phyloP scores from a whole-genome alignment of 2,329 filamentous ascomycete genomes.

The Cryphonectria carpinicola region DNA sequence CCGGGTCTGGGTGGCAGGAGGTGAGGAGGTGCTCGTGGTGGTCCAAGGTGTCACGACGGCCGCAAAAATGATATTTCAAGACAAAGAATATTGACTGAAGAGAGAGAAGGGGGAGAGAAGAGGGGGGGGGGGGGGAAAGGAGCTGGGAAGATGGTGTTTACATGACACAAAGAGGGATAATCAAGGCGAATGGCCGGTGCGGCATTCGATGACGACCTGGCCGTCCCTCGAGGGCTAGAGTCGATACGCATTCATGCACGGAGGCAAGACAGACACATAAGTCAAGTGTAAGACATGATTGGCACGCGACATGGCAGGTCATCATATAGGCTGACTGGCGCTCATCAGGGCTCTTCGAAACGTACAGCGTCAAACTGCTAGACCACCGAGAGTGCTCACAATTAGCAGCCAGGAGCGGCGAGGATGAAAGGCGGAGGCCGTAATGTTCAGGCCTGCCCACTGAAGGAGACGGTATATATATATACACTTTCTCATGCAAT shows the following conservation, averaged over 20 bases:
- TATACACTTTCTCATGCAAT: slow-evolving; percentile 14
- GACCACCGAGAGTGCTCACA: not conserved
- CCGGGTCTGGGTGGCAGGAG: slow-evolving; percentile 59
- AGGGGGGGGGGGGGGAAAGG: too few species aligned
- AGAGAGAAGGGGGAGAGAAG: too few species aligned
- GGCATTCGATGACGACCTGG: not conserved
- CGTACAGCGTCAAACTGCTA: not conserved
- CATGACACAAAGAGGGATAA: not conserved
- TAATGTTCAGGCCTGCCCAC: not conserved
- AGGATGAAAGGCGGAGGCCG: not conserved
- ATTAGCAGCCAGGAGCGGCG: not conserved
- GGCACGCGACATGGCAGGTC: slow-evolving; percentile 6
- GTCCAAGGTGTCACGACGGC: not conserved
- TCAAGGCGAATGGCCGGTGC: not conserved
- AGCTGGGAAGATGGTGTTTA: not conserved
- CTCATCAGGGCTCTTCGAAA: slow-evolving; percentile 4
- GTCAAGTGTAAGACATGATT: slow-evolving; percentile 12
- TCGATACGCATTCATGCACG: not conserved
- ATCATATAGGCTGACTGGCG: slow-evolving; percentile 12
- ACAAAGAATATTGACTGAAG: not conserved
- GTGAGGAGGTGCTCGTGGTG: slow-evolving; percentile 35
- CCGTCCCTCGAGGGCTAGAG: not conserved
- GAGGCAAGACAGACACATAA: not conserved
- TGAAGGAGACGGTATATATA: not conserved
- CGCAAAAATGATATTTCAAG: not conserved